These are phyloP conservation scores for Paraurostyla sp. DNA, from an alignment of 73 alveolate genomes.

Conservation along the genomic window DNA sequence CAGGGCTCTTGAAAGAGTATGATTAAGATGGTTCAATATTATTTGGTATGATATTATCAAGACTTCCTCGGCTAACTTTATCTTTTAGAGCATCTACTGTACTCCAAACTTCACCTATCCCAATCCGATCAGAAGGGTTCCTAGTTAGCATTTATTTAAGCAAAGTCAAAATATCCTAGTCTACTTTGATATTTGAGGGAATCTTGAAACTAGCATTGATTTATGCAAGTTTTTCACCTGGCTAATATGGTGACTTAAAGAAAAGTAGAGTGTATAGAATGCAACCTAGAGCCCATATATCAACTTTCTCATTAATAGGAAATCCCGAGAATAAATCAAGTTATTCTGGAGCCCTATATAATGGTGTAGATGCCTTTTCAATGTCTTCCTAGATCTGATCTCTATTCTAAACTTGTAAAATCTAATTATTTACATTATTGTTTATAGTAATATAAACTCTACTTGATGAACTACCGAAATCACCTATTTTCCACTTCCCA, in stretches of 20 bases:
- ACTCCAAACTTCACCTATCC: slow-evolving; percentile 54
- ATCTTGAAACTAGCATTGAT: slow-evolving; percentile 86
- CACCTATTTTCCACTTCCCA: slow-evolving; percentile 93
- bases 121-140: slow-evolving; percentile 79
- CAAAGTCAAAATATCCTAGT: slow-evolving; percentile 75
- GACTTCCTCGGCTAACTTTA: too few species aligned
- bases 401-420: slow-evolving; percentile 71
- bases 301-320: slow-evolving; percentile 89
- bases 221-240: slow-evolving; percentile 89
- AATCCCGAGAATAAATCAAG: slow-evolving; percentile 86
- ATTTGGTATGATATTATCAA: too few species aligned
- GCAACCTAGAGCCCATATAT: slow-evolving; percentile 93
- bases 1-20: too few species aligned
- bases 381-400: slow-evolving; percentile 82
- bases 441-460: slow-evolving; percentile 51
- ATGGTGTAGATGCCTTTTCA: slow-evolving; percentile 90
- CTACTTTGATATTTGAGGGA: slow-evolving; percentile 79
- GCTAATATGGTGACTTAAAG: slow-evolving; percentile 94
- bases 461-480: slow-evolving; percentile 94
- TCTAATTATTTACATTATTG: slow-evolving; percentile 33
- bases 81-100: slow-evolving; percentile 15
- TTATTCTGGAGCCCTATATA: slow-evolving; percentile 97
- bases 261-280: slow-evolving; percentile 86
- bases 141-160: slow-evolving; percentile 88
- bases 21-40: too few species aligned